phyloP scores from a whole-genome alignment of 306 rosid species.

The Fragaria iinumae region DNA sequence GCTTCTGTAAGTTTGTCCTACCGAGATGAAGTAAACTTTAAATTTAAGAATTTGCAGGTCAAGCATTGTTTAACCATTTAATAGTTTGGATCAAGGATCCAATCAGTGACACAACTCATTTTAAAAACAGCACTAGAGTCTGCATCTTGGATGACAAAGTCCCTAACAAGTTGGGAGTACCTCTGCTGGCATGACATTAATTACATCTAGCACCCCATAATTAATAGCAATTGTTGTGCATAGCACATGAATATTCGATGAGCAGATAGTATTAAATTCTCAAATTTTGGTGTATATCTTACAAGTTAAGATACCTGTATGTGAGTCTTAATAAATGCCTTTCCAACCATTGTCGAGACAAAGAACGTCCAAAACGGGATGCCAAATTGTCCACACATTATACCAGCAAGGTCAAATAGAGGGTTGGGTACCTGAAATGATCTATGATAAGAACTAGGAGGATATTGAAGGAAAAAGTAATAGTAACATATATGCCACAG shows the following conservation, averaged over 20 bases:
- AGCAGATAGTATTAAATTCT: not conserved
- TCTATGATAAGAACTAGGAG: not conserved
- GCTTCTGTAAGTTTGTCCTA: not conserved
- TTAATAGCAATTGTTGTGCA: not conserved
- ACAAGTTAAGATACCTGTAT: constrained; percentile 46
- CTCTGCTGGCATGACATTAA: not conserved
- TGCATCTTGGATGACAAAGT: not conserved
- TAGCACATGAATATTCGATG: not conserved
- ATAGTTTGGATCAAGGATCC: not conserved
- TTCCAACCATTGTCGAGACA: constrained; percentile 66
- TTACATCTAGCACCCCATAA: not conserved
- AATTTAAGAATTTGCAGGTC: not conserved
- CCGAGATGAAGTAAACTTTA: not conserved
- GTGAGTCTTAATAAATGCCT: constrained; percentile 70
- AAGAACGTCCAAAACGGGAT: constrained; percentile 63
- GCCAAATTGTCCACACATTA: constrained; percentile 65
- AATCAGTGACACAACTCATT: not conserved
- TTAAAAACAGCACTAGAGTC: not conserved
- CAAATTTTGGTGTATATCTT: not conserved
- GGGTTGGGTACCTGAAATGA: constrained; percentile 47
- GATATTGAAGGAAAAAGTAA: not conserved
- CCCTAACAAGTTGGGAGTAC: not conserved
- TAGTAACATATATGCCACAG: not conserved
- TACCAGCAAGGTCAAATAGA: constrained; percentile 78
- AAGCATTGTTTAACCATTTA: not conserved